These are phyloP conservation scores for Alopecurus myosuroides DNA, from an alignment of 176 grass and related monocot species.

Conservation along the genomic window DNA sequence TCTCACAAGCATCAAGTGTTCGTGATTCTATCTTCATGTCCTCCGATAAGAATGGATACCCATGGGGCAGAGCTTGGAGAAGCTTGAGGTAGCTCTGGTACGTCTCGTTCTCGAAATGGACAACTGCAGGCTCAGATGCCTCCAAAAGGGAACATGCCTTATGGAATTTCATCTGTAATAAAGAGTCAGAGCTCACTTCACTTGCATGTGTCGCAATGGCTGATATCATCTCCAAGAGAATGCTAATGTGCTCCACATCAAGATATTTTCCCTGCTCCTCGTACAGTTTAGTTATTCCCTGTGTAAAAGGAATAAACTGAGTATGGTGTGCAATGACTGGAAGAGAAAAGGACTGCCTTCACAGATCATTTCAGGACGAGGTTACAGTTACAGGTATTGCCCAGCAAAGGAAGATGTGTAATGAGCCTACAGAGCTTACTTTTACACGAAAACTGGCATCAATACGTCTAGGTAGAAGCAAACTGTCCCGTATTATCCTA, in stretches of 20 bases:
- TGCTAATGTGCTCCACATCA: constrained; percentile 44
- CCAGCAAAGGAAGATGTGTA: constrained; percentile 10
- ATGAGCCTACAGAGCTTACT: constrained; percentile 7
- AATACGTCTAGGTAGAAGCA: neutral
- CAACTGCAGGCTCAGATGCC: constrained; percentile 76
- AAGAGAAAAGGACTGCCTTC: neutral
- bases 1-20: constrained; percentile 53
- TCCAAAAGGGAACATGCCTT: constrained; percentile 89
- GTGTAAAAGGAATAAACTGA: constrained; percentile 24
- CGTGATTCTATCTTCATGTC: constrained; percentile 69
- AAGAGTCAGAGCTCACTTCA: constrained; percentile 63
- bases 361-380: neutral
- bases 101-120: constrained; percentile 94
- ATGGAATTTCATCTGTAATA: constrained; percentile 63
- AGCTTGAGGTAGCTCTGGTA: constrained; percentile 80
- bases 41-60: constrained; percentile 44
- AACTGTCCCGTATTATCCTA: neutral
- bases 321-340: neutral
- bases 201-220: constrained; percentile 69
- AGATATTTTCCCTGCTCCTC: constrained; percentile 54
- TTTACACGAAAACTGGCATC: neutral
- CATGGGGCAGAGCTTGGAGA: constrained; percentile 59
- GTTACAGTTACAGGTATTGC: neutral
- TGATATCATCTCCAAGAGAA: constrained; percentile 82
- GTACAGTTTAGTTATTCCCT: constrained; percentile 72